These are phyloP conservation scores for Pythium volutum DNA, from an alignment of 352 stramenopile species.

Conservation along the genomic window DNA sequence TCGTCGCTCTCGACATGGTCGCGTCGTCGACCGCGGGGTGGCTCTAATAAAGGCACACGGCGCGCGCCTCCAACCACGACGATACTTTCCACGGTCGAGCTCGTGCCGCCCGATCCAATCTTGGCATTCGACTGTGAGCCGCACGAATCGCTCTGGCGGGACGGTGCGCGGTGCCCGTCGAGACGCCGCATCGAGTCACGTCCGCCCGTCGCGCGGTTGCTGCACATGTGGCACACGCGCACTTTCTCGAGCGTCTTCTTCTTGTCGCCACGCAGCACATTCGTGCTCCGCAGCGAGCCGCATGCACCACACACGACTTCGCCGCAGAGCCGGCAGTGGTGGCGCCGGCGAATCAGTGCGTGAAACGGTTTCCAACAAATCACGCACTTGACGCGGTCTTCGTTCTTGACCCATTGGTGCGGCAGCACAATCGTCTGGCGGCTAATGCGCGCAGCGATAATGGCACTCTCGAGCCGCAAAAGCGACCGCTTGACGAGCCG, in stretches of 20 bases:
- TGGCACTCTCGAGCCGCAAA: constrained; percentile 41
- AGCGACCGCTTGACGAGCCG: constrained; percentile 48
- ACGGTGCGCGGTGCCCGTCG: not conserved
- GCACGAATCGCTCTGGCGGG: constrained; percentile 29
- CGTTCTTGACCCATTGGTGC: constrained; percentile 63
- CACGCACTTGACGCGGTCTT: constrained; percentile 50
- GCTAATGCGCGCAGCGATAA: constrained; percentile 46
- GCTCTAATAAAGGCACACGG: not conserved
- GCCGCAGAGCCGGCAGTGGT: constrained; percentile 66
- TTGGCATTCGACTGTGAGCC: constrained; percentile 3
- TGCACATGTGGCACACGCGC: constrained; percentile 67
- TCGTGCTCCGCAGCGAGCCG: constrained; percentile 38
- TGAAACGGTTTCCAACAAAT: constrained; percentile 72
- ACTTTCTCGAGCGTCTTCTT: constrained; percentile 49
- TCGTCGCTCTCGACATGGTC: constrained; percentile 8
- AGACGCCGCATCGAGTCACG: not conserved
- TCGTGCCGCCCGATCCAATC: constrained; percentile 5
- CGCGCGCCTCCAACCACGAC: not conserved
- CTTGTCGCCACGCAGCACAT: constrained; percentile 28
- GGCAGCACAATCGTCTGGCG: constrained; percentile 38
- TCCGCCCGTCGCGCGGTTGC: constrained; percentile 32
- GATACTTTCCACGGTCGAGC: constrained; percentile 22
- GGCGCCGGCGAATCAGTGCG: constrained; percentile 45
- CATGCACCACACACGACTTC: constrained; percentile 62
- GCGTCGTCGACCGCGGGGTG: no score